A percentile compares a stretch with the other conserved stretches of the same genome.
phyloP scores from a whole-genome alignment of 768 basidiomycete species.

The Lactarius hatsudake region DNA sequence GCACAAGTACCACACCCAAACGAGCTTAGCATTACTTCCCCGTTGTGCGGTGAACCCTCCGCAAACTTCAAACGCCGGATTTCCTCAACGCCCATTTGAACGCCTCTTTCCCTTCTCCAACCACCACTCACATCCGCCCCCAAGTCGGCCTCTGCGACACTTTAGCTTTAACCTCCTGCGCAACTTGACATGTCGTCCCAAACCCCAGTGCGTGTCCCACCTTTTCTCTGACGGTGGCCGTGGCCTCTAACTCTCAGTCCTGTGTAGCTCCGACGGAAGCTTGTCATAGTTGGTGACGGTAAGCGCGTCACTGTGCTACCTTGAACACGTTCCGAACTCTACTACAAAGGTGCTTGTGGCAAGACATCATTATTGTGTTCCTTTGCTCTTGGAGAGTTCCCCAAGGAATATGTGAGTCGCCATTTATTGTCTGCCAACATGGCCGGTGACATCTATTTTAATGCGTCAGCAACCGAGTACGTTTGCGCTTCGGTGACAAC shows the following conservation, averaged over 20 bases:
- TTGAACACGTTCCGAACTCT: conserved; percentile 12
- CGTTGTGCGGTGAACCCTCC: background rate
- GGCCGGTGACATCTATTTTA: background rate
- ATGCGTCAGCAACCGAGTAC: conserved; percentile 46
- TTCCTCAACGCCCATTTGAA: conserved; percentile 1
- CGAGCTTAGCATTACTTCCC: background rate
- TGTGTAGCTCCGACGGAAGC: conserved; percentile 82
- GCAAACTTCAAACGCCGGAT: conserved; percentile 13
- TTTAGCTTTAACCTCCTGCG: background rate
- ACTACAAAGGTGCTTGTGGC: conserved; percentile 78
- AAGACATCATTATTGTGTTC: conserved; percentile 91
- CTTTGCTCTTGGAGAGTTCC: conserved; percentile 92
- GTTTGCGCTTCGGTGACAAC: conserved; percentile 23
- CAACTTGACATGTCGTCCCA: conserved; percentile 26
- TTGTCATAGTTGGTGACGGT: conserved; percentile 97
- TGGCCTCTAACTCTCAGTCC: conserved; percentile 5
- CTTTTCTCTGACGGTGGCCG: conserved; percentile 11
- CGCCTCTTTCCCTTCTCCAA: conserved; percentile 4
- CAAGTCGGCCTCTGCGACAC: background rate
- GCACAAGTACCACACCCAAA: conserved; percentile 11
- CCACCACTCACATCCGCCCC: background rate
- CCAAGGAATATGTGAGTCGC: conserved; percentile 85
- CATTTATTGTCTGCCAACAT: background rate
- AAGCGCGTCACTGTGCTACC: conserved; percentile 33
- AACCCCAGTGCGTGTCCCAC: conserved; percentile 20